A percentile compares a stretch with the other conserved stretches of the same genome.
Conservation (phyloP, 257 asterid species). For the Eustoma russellianum region DNA sequence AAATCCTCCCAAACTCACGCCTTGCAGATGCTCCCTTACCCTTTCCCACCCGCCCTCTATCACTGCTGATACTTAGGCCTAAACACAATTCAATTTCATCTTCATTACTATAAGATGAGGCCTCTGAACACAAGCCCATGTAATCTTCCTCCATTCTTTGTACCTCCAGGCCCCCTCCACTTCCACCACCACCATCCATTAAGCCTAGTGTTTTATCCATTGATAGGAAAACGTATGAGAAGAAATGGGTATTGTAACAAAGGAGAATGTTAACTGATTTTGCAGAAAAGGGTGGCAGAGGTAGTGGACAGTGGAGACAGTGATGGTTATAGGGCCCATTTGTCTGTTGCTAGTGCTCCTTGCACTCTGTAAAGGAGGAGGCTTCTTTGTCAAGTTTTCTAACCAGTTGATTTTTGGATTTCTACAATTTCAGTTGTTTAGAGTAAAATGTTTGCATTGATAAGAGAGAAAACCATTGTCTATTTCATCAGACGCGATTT, state of each 20-base stretch:
- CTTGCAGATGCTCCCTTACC: constrained; percentile 18
- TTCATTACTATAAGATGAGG: constrained; percentile 20
- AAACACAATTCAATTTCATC: constrained; percentile 60
- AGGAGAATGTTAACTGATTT: constrained; percentile 3
- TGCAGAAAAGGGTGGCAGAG: constrained; percentile 3
- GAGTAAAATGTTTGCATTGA: too few relatives aligned
- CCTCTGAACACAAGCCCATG: constrained; percentile 22
- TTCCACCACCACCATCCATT: constrained; percentile 13
- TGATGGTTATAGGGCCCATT: constrained; percentile 50
- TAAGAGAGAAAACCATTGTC: too few relatives aligned
- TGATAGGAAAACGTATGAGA: constrained; percentile 5
- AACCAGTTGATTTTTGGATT: too few relatives aligned
- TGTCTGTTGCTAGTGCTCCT: constrained; percentile 57
- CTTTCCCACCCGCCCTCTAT: constrained; percentile 3
- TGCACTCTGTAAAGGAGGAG: constrained; percentile 21
- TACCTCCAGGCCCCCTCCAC: constrained; percentile 7
- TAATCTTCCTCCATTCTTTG: constrained; percentile 14
- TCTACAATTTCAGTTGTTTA: too few relatives aligned
- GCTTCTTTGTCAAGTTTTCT: constrained; percentile 27
- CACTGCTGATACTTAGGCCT: constrained; percentile 46
- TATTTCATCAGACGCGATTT: too few relatives aligned
- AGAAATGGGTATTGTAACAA: constrained; percentile 1
- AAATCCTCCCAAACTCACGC: constrained; percentile 54
- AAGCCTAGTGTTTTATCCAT: constrained; percentile 55
- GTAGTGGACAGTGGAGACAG: constrained; percentile 33